phyloP scores from a whole-genome alignment of 441 rosid genomes.

The Isatis lusitanica region DNA sequence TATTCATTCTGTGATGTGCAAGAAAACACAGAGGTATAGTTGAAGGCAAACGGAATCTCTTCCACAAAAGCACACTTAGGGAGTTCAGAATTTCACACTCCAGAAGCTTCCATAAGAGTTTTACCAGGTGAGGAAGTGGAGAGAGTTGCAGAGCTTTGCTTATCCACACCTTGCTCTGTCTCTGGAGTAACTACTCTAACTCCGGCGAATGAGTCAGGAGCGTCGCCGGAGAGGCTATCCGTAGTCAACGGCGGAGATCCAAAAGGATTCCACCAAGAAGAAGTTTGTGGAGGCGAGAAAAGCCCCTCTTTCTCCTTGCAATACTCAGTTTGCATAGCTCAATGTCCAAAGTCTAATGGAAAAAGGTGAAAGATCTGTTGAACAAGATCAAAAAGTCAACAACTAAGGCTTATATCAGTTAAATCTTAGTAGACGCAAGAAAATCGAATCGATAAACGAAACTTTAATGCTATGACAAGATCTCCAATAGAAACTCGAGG shows the following conservation, averaged over 20 bases:
- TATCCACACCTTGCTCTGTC: conserved; percentile 38
- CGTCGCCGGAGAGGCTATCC: conserved; percentile 32
- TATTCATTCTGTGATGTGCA: neutral
- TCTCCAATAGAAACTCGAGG: conserved; percentile 3
- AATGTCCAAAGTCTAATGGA: conserved; percentile 29
- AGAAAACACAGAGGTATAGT: conserved; percentile 6
- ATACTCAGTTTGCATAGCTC: conserved; percentile 62
- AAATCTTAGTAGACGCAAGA: neutral
- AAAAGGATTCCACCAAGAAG: conserved; percentile 57
- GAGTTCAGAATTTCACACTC: neutral
- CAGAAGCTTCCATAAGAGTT: neutral
- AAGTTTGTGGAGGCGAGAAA: conserved; percentile 40
- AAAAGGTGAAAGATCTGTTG: conserved; percentile 20
- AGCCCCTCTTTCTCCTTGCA: conserved; percentile 47
- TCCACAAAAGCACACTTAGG: neutral
- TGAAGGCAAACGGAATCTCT: neutral
- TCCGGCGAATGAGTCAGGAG: conserved; percentile 41
- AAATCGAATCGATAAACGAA: neutral
- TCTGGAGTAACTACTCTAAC: conserved; percentile 36
- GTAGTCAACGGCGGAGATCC: conserved; percentile 46
- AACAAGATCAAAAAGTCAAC: conserved; percentile 14
- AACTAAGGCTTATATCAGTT: neutral
- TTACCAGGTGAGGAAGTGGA: conserved; percentile 59
- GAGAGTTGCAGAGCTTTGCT: conserved; percentile 40
- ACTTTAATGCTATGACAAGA: neutral